Evolutionary conservation across 768 basidiomycete genomes (phyloP), one percentile per base, ranked within the genome.

Genomic region (Kwoniella sp.): DNA sequence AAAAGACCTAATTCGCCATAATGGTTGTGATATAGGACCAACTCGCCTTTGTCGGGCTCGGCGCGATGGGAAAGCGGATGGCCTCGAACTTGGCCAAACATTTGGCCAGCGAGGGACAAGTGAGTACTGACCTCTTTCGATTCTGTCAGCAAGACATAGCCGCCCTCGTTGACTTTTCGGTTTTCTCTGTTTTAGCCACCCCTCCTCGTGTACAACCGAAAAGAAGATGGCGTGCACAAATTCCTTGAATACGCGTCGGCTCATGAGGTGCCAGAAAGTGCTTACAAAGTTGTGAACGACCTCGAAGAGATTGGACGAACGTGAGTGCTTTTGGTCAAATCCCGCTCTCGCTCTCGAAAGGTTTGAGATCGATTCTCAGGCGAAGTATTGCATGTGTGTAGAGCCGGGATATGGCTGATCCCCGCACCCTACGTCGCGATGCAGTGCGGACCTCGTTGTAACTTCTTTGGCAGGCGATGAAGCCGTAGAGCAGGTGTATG

Each of bases 151-250:
- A n/a, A n/a, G n/a, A n/a, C n/a, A n/a, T n/a, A n/a, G n/a, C n/a
- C n/a, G n/a, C n/a, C n/a, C n/a, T n/a, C n/a, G n/a, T n/a, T n/a
- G n/a, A n/a, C n/a, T n/a, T n/a, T n/a, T n/a, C n/a, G n/a, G n/a
- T n/a, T n/a, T n/a, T n/a, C n/a, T n/a, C n/a, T n/a, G n/a, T n/a
- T 24, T 2, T 70, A 82, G 33, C 81, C 83, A 0, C 86, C 90
- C 2, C 74, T 93, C 54, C 77, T 88, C 36, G 83, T 94, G 9
- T 92, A 86, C 83, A 95, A 93, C 74, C 85, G 92, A n/a, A 84
- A 86, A 7, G 58, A 76, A 21, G 69, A 73, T 4, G 65, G 71
- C 2, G 44, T 78, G 17, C 61, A 68, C 5, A 69, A 68, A 4
- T 82, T 84, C 30, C 91, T 89, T 77, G 79, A 85, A 19, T 84